Evolutionary conservation across 2,329 filamentous ascomycete genomes (phyloP).

Genomic region (Pseudogymnoascus verrucosus): DNA sequence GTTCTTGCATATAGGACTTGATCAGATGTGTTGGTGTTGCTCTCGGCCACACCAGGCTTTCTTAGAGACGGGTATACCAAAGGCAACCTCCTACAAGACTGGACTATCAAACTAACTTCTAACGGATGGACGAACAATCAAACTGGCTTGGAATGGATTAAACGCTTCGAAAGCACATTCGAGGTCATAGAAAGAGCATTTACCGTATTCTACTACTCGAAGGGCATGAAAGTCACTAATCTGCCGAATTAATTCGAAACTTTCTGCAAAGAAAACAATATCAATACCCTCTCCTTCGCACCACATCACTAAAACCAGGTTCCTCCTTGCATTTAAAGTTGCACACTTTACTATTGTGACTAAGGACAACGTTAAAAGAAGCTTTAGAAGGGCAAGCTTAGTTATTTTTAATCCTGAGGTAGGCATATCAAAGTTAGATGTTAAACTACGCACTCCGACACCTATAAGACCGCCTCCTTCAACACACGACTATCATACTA

Average conservation of each 20-base stretch:
- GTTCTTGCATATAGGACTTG: no score
- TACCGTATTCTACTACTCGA: conserved; percentile 30
- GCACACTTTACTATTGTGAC: conserved; percentile 21
- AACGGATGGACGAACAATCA: conserved; percentile 28
- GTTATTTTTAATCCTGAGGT: conserved; percentile 25
- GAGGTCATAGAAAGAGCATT: conserved; percentile 25
- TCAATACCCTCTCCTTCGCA: conserved; percentile 22
- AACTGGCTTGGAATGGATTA: conserved; percentile 18
- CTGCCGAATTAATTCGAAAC: conserved; percentile 29
- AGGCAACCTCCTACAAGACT: conserved; percentile 18
- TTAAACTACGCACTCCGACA: neutral
- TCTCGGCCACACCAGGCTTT: no score
- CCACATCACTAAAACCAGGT: conserved; percentile 4
- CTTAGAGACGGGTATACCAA: conserved; percentile 14
- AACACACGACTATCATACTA: no score
- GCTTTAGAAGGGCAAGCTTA: conserved; percentile 25
- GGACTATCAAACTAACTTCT: conserved; percentile 19
- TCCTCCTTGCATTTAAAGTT: conserved; percentile 20
- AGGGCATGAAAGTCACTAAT: conserved; percentile 28
- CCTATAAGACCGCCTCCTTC: neutral
- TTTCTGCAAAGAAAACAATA: conserved; percentile 25
- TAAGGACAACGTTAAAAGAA: conserved; percentile 21
- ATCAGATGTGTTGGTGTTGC: no score
- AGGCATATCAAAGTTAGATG: conserved; percentile 23
- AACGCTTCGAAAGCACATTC: no score